Base-by-base conservation (phyloP, 495 filamentous ascomycete species). In the Jackrogersella multiformis region DNA sequence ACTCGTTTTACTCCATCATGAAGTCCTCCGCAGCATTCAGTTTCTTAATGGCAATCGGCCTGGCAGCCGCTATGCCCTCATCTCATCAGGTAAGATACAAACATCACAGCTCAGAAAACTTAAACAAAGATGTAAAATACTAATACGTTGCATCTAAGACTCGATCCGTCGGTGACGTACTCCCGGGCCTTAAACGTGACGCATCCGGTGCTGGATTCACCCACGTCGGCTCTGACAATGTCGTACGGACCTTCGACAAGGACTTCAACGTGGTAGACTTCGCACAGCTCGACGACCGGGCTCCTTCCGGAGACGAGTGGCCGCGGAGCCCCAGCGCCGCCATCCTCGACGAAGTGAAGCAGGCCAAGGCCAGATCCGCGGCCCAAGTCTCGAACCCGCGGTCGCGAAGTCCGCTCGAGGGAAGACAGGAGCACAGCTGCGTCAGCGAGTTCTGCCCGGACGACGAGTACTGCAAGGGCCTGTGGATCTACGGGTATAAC, bases 221-320 rank as follows among this genome's bases (percentile, higher is more conserved):
- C 10, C 66, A 69, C 39, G 55, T 69, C 10, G 66, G 66, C 0
- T 69, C 66, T 12, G 66, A 69, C 60, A 64, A 69, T 36, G 61
- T 69, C 16, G 60, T 64, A 5, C 60, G 66, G 2, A 49, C 60
- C 12, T 69, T 69, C 34, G 60, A 69, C 48, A 45, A 49, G 41
- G 15, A 64, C 41, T 60, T 69, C 41, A 61, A 64, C 48, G 66
- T 69, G 3, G 48, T 69, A 20, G 66, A 69, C 55, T 69, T 44
- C 49, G 60, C 60, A 4, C 48, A 42, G 16, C 60, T 69, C 9
- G 60, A 64, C 48, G 38, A 28, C 55, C 46, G 41, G 2, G 32
- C 13, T 6, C 0, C 66, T 0, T 1, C 20, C 7, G 51, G 1
- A 9, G 48, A 28, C 15, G 56, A 24, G 4, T 65, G 62, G 57